Conservation (phyloP, 768 basidiomycete species). For the Serendipita vermifera region DNA sequence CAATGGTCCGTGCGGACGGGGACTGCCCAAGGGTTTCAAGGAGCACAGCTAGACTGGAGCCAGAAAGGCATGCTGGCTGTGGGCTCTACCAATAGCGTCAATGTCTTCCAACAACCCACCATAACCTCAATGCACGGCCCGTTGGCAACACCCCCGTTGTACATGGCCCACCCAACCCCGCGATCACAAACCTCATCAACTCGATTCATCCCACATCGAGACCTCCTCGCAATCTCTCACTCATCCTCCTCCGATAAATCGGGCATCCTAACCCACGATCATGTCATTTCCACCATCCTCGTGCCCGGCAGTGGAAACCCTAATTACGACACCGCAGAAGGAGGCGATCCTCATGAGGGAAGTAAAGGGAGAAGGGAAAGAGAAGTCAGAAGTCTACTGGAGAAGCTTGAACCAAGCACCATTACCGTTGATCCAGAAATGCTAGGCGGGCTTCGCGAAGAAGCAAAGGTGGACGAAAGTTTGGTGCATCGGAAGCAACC, state of each 20-base stretch:
- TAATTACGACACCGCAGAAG: conserved; percentile 82
- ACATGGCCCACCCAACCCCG: conserved; percentile 78
- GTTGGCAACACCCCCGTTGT: conserved; percentile 57
- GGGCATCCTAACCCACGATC: conserved; percentile 39
- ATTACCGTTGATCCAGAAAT: conserved; percentile 74
- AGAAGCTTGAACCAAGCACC: conserved; percentile 84
- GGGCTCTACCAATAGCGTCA: conserved; percentile 70
- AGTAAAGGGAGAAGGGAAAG: conserved; percentile 69
- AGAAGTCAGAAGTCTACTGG: conserved; percentile 80
- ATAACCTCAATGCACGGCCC: conserved; percentile 43
- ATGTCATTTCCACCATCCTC: conserved; percentile 71
- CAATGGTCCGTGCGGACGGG: conserved; percentile 58
- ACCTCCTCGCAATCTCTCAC: conserved; percentile 50
- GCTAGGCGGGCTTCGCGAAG: conserved; percentile 54
- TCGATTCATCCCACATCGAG: conserved; percentile 82
- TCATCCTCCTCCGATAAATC: neutral
- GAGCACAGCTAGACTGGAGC: conserved; percentile 69
- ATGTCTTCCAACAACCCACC: conserved; percentile 62
- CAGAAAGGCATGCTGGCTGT: conserved; percentile 72
- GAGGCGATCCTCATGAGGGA: conserved; percentile 85
- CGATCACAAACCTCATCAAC: conserved; percentile 61
- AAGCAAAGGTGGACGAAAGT: conserved; percentile 35
- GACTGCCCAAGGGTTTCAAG: conserved; percentile 25
- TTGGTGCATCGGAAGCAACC: conserved; percentile 57
- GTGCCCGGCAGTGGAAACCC: conserved; percentile 90